These are phyloP conservation scores for Colletotrichum gloeosporioides DNA, from an alignment of 2,329 filamentous ascomycete genomes.

Conservation along the genomic window DNA sequence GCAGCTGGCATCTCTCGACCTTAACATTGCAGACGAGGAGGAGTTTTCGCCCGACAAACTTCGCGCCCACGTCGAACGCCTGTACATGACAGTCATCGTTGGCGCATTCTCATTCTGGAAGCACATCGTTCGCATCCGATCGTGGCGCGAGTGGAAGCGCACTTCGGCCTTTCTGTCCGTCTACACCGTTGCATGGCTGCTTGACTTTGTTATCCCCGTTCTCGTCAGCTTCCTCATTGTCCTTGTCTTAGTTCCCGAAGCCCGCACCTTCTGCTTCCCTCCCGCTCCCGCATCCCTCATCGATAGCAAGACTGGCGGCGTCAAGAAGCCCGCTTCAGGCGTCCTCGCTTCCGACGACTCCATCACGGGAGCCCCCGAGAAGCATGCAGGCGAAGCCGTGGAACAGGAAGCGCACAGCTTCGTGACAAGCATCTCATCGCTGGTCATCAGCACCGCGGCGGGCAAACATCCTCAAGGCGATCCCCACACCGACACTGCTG, in stretches of 20 bases:
- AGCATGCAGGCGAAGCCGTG: slow-evolving; percentile 82
- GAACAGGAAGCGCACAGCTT: slow-evolving; percentile 85
- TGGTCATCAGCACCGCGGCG: slow-evolving; percentile 76
- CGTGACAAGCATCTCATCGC: slow-evolving; percentile 70
- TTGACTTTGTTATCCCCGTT: slow-evolving; percentile 73
- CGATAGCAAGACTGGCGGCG: slow-evolving; percentile 70
- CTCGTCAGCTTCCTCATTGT: slow-evolving; percentile 64
- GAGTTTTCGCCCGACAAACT: slow-evolving; percentile 87
- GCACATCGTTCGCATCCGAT: slow-evolving; percentile 77
- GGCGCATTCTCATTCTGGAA: slow-evolving; percentile 71
- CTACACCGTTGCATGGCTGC: slow-evolving; percentile 70
- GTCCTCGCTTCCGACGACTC: slow-evolving; percentile 79
- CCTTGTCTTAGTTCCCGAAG: slow-evolving; percentile 69
- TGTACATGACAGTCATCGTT: slow-evolving; percentile 82
- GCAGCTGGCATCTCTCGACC: slow-evolving; percentile 71
- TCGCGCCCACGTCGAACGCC: slow-evolving; percentile 75
- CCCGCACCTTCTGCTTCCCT: slow-evolving; percentile 72
- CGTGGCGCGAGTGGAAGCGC: slow-evolving; percentile 76
- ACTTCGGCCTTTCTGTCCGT: slow-evolving; percentile 67
- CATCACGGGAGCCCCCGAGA: slow-evolving; percentile 81
- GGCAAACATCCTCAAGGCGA: slow-evolving; percentile 77
- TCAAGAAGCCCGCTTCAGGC: slow-evolving; percentile 79
- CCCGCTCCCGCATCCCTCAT: slow-evolving; percentile 79
- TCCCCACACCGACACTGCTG: slow-evolving; percentile 54
- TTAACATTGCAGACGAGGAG: slow-evolving; percentile 82